Evolutionary conservation across 2,329 filamentous ascomycete species (phyloP), one percentile per base, ranked within the genome.

Genomic region (Microdochium paspali): DNA sequence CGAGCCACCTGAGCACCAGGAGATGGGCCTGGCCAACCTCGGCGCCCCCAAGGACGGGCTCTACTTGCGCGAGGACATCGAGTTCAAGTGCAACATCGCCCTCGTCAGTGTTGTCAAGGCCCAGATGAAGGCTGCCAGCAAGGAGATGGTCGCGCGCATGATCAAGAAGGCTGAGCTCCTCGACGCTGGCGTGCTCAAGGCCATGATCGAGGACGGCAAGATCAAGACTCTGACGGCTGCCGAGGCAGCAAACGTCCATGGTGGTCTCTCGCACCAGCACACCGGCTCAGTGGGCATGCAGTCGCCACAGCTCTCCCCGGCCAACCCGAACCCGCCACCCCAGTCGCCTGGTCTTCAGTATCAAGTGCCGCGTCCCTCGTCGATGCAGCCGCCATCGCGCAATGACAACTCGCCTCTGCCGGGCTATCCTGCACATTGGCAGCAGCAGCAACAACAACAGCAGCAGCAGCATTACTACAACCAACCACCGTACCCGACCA

Each of bases 161-260:
- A 79, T 85, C 57, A 84, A 84, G 58, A 86, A 86, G 68, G 83
- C 83, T 1, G 81, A 84, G 61, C 67, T 87, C 21, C 68, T 87
- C 32, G 83, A 86, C 55, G 70, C 81, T 5, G 83, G 83, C 15
- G 71, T 78, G 18, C 67, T 87, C 44, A 76, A 79, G 39, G 82
- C 79, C 47, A 84, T 87, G 80, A 78, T 85, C 57, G 74, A 84
- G 55, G 69, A 82, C 51, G 82, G 82, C 44, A 76, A 69, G 56
- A 60, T 79, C 51, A 76, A 75, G 53, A 71, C 72, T 2, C 68
- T 65, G 31, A 65, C 67, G 35, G 59, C 57, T 23, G 49, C 53
- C 9, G 60, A 57, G 43, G 53, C 53, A 7, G 56, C 53, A 10
- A 54, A 56, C 4, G 42, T 57, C 21, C 46, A 47, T 24, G 54